Base-by-base conservation (phyloP, 179 eudicot species). In the Beta macrorhiza region DNA sequence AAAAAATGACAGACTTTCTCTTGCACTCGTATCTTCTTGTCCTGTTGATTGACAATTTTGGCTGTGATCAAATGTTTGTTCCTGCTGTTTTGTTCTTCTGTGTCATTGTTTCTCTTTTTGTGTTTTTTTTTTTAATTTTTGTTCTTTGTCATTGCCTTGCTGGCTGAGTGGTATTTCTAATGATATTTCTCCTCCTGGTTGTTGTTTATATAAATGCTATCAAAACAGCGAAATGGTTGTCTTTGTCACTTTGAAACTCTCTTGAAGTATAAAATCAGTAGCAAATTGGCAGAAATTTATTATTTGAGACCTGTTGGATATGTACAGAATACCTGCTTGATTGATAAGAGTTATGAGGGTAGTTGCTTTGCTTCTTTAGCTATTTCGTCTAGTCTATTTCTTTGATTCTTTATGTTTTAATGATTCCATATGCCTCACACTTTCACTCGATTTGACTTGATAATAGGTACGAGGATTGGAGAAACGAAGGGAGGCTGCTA, bases 381-480 rank as follows among this genome's bases (percentile, higher is more conserved):
- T 67, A 72, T 49, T 45, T 72, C 42, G 1, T 47, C 52, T 15
- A 47, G 51, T 74, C 17, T 67, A 47, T 17, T 25, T 42, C 67
- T 72, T 59, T 8, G 25, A 19, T 52, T n/a, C n/a, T 14, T 52
- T 67, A 2, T 37, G 42, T 37, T 37, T 37, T 37, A 37, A 37
- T 42, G 15, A 14, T 55, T 78, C 1, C 14, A 65, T 62, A 59
- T 82, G 59, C 53, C 11, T 55, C 56, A 32, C n/a, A 59, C 37
- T n/a, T 13, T 22, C 59, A 3, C 44, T 80, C 32, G 71, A 13
- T 49, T 80, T 83, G 44, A 14, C 3, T 80, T 65, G 68, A n/a
- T 51, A 42, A 68, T 84, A 97, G 99, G 97, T 87, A 15, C 97
- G 97, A 82, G 98, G 97, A 8, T 62, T 90, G 88, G 86, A 89